Percentiles rank a stretch among this genome's conserved stretches.
phyloP scores from a whole-genome alignment of 441 rosid species.

The Jatropha multifida region DNA sequence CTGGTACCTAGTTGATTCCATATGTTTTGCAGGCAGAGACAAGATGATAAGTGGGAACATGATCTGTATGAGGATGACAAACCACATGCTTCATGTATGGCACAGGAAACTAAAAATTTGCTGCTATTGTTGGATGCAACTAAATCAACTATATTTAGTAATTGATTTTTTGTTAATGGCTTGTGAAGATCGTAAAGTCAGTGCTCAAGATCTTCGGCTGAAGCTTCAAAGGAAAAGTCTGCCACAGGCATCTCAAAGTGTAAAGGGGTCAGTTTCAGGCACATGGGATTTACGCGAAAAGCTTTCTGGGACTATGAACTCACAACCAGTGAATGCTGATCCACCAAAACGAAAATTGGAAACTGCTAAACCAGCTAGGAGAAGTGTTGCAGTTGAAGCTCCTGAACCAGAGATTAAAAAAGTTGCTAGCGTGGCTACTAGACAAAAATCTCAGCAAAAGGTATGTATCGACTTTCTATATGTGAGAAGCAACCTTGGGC shows the following conservation, averaged over 20 bases:
- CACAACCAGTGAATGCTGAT: conserved; percentile 55
- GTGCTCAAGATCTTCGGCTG: conserved; percentile 78
- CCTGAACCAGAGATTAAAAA: conserved; percentile 53
- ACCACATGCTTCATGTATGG: conserved; percentile 68
- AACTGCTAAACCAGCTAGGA: conserved; percentile 55
- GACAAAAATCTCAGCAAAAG: conserved; percentile 70
- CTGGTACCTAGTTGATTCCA: conserved; percentile 7
- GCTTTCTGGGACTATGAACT: conserved; percentile 76
- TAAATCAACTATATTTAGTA: conserved; percentile 36
- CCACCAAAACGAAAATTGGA: conserved; percentile 55
- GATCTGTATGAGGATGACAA: conserved; percentile 66
- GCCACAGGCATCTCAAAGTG: conserved; percentile 49
- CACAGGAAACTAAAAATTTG: conserved; percentile 30
- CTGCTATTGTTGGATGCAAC: conserved; percentile 42
- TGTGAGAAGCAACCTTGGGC: conserved; percentile 1
- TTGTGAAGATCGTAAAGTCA: conserved; percentile 68
- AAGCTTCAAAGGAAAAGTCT: conserved; percentile 78
- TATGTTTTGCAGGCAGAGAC: conserved; percentile 73
- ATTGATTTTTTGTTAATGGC: conserved; percentile 46
- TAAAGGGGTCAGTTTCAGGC: conserved; percentile 54
- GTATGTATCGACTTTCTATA: conserved; percentile 25
- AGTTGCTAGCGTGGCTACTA: conserved; percentile 42
- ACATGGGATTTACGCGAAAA: conserved; percentile 81
- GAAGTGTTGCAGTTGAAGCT: conserved; percentile 60
- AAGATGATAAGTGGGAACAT: conserved; percentile 98